phyloP scores from a whole-genome alignment of 768 basidiomycete genomes.

The Naganishia antarctica region DNA sequence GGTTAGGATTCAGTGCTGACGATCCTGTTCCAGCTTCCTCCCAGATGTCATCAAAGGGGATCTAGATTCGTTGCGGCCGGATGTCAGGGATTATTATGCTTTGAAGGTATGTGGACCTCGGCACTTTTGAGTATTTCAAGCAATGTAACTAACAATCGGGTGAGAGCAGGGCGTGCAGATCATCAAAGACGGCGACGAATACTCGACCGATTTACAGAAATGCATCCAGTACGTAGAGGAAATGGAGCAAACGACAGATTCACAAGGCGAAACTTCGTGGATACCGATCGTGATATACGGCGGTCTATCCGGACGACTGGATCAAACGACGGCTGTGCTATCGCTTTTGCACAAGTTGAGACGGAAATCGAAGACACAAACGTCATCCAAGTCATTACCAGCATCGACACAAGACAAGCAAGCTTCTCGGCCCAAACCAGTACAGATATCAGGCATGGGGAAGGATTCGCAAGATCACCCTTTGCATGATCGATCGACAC shows the following conservation, averaged over 20 bases:
- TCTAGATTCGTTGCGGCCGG: conserved; percentile 74
- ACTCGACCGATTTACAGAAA: conserved; percentile 95
- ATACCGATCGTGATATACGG: conserved; percentile 58
- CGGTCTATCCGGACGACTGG: conserved; percentile 82
- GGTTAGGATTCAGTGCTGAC: neutral
- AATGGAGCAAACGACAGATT: conserved; percentile 53
- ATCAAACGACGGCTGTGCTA: conserved; percentile 88
- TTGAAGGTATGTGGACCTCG: conserved; percentile 52
- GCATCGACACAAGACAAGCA: too few relatives aligned
- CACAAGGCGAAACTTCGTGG: neutral
- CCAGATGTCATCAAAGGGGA: conserved; percentile 92
- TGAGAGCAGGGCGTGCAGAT: conserved; percentile 62
- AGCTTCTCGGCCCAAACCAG: too few relatives aligned
- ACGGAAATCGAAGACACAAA: neutral
- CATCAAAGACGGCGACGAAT: conserved; percentile 64
- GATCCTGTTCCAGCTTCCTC: conserved; percentile 57
- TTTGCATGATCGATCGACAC: conserved; percentile 6
- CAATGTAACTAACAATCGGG: neutral
- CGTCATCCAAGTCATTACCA: neutral
- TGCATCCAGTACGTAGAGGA: conserved; percentile 65
- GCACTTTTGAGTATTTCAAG: neutral
- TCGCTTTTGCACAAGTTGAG: conserved; percentile 74
- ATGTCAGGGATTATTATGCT: conserved; percentile 68
- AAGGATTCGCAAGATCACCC: conserved; percentile 30
- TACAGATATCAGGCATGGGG: conserved; percentile 56